Conservation (phyloP, 495 filamentous ascomycete species). For the Rusavskia elegans region DNA sequence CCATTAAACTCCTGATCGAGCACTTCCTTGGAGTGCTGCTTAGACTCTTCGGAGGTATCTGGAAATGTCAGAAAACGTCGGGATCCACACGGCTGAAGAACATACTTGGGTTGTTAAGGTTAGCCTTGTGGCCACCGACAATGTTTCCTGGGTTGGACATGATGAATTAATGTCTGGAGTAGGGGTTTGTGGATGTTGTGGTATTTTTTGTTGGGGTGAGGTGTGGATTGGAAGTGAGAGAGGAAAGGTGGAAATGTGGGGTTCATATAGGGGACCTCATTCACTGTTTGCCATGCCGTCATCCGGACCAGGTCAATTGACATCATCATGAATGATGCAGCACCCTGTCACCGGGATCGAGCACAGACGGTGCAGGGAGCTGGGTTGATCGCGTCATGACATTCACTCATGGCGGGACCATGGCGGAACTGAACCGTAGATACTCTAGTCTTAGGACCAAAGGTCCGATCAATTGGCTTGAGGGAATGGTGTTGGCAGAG, state of each 20-base stretch:
- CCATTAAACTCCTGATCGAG: conserved; percentile 26
- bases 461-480: no score
- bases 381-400: no score
- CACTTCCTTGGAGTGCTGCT: conserved; percentile 26
- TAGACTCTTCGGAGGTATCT: conserved; percentile 29
- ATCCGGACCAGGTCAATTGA: neutral
- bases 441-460: no score
- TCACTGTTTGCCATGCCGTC: neutral
- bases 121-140: conserved; percentile 32
- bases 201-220: neutral
- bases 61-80: neutral
- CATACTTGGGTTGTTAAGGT: conserved; percentile 29
- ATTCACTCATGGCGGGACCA: no score
- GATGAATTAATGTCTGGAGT: neutral
- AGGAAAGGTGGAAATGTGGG: neutral
- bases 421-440: no score
- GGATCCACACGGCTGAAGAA: neutral
- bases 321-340: no score
- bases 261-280: neutral
- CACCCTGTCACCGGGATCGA: no score
- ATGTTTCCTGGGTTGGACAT: conserved; percentile 23
- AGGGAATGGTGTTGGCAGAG: no score
- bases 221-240: neutral
- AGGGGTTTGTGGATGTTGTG: neutral
- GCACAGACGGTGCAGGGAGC: no score